A percentile compares a stretch with the other conserved stretches of the same genome.
Evolutionary conservation across 768 basidiomycete species (phyloP).

Genomic region (Suillus americanus): DNA sequence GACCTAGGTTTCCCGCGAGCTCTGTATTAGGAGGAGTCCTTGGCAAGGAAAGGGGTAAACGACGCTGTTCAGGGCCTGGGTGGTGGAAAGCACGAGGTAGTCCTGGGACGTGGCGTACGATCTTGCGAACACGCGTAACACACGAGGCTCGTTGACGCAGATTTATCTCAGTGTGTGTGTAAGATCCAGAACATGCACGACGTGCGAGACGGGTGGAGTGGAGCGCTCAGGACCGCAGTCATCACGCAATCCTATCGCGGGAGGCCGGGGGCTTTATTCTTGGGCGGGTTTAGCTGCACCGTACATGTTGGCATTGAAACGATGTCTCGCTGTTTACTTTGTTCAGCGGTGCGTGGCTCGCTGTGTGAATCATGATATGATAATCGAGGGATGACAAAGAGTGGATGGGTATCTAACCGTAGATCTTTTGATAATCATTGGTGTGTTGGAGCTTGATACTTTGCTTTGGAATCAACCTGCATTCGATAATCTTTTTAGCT

Average conservation of each 20-base stretch:
- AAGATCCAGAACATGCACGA: not conserved
- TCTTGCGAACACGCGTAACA: not conserved
- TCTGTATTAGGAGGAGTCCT: not conserved
- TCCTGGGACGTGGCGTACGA: constrained; percentile 3
- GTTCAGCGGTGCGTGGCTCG: not conserved
- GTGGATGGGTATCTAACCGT: not conserved
- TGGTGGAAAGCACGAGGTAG: not conserved
- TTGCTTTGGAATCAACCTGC: not conserved
- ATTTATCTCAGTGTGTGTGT: not conserved
- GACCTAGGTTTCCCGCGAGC: not conserved
- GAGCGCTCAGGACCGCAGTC: constrained; percentile 2
- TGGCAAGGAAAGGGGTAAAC: not conserved
- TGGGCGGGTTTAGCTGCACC: not conserved
- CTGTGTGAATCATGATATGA: not conserved
- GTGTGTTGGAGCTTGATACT: not conserved
- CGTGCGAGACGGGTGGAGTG: not conserved
- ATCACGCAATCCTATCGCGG: not conserved
- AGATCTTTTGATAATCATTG: not conserved
- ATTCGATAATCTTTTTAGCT: not conserved
- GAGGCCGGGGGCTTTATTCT: not conserved
- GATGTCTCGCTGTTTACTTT: not conserved
- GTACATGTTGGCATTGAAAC: too few relatives aligned
- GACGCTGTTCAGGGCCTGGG: constrained; percentile 3
- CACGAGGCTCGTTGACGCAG: constrained; percentile 1
- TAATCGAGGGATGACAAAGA: not conserved